Conservation (phyloP, 2,329 filamentous ascomycete species). For the Scytalidium sp. region DNA sequence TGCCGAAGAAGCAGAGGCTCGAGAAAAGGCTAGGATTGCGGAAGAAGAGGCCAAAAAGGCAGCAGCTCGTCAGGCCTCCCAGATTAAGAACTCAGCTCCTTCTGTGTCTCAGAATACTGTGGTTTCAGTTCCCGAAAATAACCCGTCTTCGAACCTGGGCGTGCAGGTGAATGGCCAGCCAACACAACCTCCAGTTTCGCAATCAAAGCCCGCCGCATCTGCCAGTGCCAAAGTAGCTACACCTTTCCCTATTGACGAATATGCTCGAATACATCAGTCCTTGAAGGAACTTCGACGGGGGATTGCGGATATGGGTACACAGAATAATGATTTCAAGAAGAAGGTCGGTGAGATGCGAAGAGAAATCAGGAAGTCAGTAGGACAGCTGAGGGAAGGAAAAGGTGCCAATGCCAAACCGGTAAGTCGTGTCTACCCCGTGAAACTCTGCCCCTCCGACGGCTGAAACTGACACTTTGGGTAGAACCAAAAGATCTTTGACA, state of each 20-base stretch:
- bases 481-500: slow-evolving; percentile 41
- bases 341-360: slow-evolving; percentile 70
- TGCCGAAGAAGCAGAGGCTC: too few species aligned
- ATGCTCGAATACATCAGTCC: slow-evolving; percentile 59
- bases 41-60: slow-evolving; percentile 2
- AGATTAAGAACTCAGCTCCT: too few species aligned
- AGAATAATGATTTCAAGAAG: slow-evolving; percentile 56
- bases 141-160: too few species aligned
- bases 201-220: background rate
- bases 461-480: slow-evolving; percentile 25
- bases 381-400: slow-evolving; percentile 67
- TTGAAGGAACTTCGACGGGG: slow-evolving; percentile 59
- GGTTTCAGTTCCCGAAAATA: too few species aligned
- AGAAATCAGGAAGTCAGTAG: slow-evolving; percentile 67
- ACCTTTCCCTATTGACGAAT: slow-evolving; percentile 31
- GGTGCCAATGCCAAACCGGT: slow-evolving; percentile 59
- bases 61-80: too few species aligned
- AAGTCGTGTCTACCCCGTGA: slow-evolving; percentile 26
- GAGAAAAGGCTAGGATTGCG: too few species aligned
- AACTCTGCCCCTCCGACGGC: background rate
- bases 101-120: too few species aligned
- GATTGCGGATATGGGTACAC: slow-evolving; percentile 51
- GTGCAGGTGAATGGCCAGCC: background rate
- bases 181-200: background rate
- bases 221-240: background rate